Percentiles rank a stretch among this genome's conserved stretches.
Evolutionary conservation across 2,329 filamentous ascomycete genomes (phyloP).

Genomic region (Ascochyta fabae): DNA sequence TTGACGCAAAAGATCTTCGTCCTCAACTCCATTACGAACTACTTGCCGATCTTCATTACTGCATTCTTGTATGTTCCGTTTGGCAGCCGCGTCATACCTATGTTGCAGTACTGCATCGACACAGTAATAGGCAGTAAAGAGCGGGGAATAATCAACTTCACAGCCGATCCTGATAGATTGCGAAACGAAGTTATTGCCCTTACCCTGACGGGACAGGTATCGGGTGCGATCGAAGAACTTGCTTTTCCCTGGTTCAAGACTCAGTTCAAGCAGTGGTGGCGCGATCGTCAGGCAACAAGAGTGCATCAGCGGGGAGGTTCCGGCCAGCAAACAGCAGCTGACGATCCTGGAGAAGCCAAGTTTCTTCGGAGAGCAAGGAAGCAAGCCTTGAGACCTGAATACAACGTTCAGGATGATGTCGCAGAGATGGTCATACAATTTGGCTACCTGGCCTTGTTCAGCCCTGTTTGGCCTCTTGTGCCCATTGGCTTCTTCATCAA

Average conservation of each 20-base stretch:
- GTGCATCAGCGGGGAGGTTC: constrained; percentile 7
- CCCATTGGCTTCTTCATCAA: constrained; percentile 47
- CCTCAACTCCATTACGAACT: constrained; percentile 45
- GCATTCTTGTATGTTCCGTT: constrained; percentile 45
- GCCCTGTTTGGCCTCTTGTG: constrained; percentile 44
- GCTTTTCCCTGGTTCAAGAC: constrained; percentile 41
- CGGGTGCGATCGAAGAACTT: constrained; percentile 38
- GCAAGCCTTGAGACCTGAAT: constrained; percentile 36
- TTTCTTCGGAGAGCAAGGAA: constrained; percentile 40
- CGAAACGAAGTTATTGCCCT: constrained; percentile 45
- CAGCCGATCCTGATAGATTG: constrained; percentile 36
- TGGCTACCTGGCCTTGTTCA: constrained; percentile 45
- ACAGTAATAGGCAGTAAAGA: constrained; percentile 17
- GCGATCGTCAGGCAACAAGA: constrained; percentile 28
- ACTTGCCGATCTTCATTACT: constrained; percentile 44
- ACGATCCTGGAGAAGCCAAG: constrained; percentile 38
- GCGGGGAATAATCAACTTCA: constrained; percentile 25
- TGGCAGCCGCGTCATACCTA: constrained; percentile 32
- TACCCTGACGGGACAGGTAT: constrained; percentile 43
- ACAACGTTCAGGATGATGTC: constrained; percentile 47
- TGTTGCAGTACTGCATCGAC: constrained; percentile 31
- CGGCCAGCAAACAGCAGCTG: constrained; percentile 6
- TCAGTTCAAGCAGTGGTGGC: constrained; percentile 38
- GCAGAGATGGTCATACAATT: constrained; percentile 47
- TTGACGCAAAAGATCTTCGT: constrained; percentile 46